Conservation (phyloP, 2,329 filamentous ascomycete genomes). For the Coniochaeta sp. region DNA sequence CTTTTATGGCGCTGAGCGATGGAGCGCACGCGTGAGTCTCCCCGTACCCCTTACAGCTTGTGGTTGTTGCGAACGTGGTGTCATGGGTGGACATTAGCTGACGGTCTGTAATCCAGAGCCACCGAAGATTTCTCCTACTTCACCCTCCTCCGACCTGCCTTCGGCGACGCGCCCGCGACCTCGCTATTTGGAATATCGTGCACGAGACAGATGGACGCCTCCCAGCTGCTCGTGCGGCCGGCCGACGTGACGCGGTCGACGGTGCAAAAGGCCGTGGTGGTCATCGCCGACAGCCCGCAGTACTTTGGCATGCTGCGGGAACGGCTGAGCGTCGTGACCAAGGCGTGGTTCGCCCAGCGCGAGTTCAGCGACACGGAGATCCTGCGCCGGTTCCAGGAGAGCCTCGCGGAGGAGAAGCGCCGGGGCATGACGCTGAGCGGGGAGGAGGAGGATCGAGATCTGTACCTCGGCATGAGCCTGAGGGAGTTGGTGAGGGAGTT, state of each 20-base stretch:
- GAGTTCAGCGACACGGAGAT: conserved; percentile 93
- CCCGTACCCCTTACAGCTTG: conserved; percentile 5
- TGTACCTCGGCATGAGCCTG: conserved; percentile 81
- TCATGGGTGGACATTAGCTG: background rate
- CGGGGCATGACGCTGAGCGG: conserved; percentile 38
- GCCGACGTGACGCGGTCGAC: conserved; percentile 93
- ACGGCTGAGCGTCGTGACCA: conserved; percentile 81
- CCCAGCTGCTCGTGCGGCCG: conserved; percentile 67
- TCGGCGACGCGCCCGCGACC: conserved; percentile 49
- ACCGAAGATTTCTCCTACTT: conserved; percentile 99
- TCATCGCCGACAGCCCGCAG: conserved; percentile 85
- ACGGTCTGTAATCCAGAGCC: conserved; percentile 42
- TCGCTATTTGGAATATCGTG: conserved; percentile 95
- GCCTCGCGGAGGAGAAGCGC: conserved; percentile 60
- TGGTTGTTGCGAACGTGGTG: background rate
- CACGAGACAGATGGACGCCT: conserved; percentile 81
- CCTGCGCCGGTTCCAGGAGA: conserved; percentile 83
- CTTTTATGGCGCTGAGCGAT: conserved; percentile 95
- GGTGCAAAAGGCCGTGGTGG: conserved; percentile 95
- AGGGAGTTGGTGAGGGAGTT: conserved; percentile 91
- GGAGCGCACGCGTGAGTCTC: conserved; percentile 79
- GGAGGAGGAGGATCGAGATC: conserved; percentile 69
- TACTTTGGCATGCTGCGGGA: conserved; percentile 87
- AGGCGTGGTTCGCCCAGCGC: conserved; percentile 91
- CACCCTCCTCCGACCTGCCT: conserved; percentile 65